A percentile compares a stretch with the other conserved stretches of the same genome.
Conservation (phyloP, 768 basidiomycete species). For the Mycena vitilis region DNA sequence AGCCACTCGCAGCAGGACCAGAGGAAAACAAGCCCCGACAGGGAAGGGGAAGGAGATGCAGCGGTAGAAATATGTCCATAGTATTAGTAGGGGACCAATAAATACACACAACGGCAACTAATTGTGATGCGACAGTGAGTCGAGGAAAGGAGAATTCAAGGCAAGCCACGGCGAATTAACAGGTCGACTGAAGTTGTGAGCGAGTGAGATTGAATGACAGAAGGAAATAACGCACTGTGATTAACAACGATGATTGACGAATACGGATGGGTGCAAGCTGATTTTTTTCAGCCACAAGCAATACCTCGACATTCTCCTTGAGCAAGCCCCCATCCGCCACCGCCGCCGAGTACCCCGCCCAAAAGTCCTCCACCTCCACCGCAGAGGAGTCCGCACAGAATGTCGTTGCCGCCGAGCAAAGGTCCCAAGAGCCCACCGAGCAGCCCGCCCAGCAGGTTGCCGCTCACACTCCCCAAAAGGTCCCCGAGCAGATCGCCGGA, state of each 20-base stretch:
- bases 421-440: conserved; percentile 15
- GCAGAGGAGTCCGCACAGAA: conserved; percentile 5
- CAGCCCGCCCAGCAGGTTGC: conserved; percentile 8
- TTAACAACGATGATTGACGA: background rate
- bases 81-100: too few relatives aligned
- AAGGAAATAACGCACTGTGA: conserved; percentile 6
- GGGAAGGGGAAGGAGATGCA: too few relatives aligned
- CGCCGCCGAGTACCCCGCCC: conserved; percentile 15
- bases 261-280: conserved; percentile 13
- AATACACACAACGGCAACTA: too few relatives aligned
- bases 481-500: conserved; percentile 2
- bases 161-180: too few relatives aligned
- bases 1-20: too few relatives aligned
- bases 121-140: too few relatives aligned
- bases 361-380: conserved; percentile 9
- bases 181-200: background rate
- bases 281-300: conserved; percentile 16
- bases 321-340: conserved; percentile 15
- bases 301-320: conserved; percentile 3
- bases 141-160: too few relatives aligned
- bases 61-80: too few relatives aligned
- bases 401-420: background rate
- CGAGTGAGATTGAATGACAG: background rate
- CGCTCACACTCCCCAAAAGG: background rate
- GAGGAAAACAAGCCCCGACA: too few relatives aligned